Evolutionary conservation across 768 basidiomycete genomes (phyloP).

Genomic region (Phanerochaete carnosa): DNA sequence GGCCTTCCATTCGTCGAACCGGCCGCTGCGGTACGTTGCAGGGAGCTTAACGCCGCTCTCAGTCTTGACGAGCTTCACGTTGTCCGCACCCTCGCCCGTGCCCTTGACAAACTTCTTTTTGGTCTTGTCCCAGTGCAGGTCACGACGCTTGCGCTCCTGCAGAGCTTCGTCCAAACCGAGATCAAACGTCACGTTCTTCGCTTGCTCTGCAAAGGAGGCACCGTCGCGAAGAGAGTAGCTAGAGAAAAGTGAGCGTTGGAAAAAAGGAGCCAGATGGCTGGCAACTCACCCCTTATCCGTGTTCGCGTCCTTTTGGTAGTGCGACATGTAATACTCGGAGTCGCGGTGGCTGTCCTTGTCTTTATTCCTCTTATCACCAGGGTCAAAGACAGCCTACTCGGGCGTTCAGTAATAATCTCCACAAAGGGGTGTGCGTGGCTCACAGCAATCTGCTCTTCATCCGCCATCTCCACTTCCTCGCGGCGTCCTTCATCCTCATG

Average conservation of each 20-base stretch:
- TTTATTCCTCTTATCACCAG: conserved; percentile 37
- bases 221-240: conserved; percentile 91
- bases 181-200: conserved; percentile 76
- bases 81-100: conserved; percentile 83
- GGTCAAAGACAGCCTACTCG: conserved; percentile 64
- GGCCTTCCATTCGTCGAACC: conserved; percentile 93
- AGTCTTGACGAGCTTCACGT: conserved; percentile 89
- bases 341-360: conserved; percentile 60
- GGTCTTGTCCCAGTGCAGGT: conserved; percentile 90
- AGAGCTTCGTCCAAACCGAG: conserved; percentile 75
- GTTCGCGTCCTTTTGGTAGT: conserved; percentile 82
- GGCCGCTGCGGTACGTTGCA: conserved; percentile 87
- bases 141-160: conserved; percentile 57
- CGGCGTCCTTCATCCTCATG: conserved; percentile 26
- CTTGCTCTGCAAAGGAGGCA: conserved; percentile 84
- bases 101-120: conserved; percentile 93
- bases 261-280: background rate
- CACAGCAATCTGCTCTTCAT: conserved; percentile 77
- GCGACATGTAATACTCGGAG: conserved; percentile 86
- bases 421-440: conserved; percentile 15
- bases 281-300: conserved; percentile 85
- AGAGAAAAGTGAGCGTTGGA: conserved; percentile 1
- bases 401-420: conserved; percentile 1
- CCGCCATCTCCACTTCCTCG: conserved; percentile 62
- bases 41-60: conserved; percentile 92